Evolutionary conservation across 2,329 filamentous ascomycete species (phyloP), one percentile per base, ranked within the genome.

Genomic region (Coniochaeta sp.): DNA sequence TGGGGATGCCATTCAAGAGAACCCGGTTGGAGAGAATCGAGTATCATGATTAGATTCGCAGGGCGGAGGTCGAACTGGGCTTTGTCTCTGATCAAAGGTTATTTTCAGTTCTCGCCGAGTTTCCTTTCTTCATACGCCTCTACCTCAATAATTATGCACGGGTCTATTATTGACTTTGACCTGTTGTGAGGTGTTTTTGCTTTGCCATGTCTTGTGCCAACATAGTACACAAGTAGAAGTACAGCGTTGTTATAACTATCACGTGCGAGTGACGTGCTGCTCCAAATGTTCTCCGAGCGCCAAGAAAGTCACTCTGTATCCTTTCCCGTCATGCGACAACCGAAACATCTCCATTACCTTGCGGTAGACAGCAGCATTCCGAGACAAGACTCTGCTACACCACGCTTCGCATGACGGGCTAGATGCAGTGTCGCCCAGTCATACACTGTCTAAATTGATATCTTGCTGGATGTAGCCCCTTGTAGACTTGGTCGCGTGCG

Each of bases 401-500:
- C 47, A 52, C 24, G 47, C 47, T n/a, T 28, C 47, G 47, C 14
- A 14, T 52, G 47, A 52, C 47, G 47, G 31, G 47, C 47, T 52
- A 31, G 47, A 31, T 31, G 47, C 47, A 52, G 47, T 52, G 26
- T 52, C 16, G 47, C 24, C 26, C 22, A 6, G 24, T 31, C 22
- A 22, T 4, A 47, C 43, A 47, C 19, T 24, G 43, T 47, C 43
- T 22, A 57, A 6, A 34, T 36, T 40, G 14, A 17, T 57, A 31
- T 38, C 34, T 28, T 58, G 56, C 43, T 47, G 17, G 28, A 55
- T 38, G 38, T 28, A 34, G 40, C 52, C n/a, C 36, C 52, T n/a
- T 57, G 47, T 57, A 36, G 26, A 50, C 43, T 50, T n/a, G 17
- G 47, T 54, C 56, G 50, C 57, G 43, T 31, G 17, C 58, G 56